Base-by-base conservation (phyloP, 2,329 filamentous ascomycete species). In the Calonectria hawksworthii region DNA sequence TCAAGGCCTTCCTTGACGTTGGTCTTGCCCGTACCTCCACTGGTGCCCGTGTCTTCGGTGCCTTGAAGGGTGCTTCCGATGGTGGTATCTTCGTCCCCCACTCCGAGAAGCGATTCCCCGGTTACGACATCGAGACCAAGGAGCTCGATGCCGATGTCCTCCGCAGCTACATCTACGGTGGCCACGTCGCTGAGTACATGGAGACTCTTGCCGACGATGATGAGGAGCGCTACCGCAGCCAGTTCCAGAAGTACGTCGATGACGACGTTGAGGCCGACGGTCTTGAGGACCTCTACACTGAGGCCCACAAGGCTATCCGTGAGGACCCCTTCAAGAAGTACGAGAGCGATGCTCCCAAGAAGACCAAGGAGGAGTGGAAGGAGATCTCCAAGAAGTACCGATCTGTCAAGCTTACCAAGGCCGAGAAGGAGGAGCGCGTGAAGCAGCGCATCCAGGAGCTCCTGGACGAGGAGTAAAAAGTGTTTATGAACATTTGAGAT, bases 131-230 rank as follows among this genome's bases (percentile, higher is more conserved):
- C 38, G 97, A 99, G 92, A 89, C 90, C 88, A 96, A 99, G 94
- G 96, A 99, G 93, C 95, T 99, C 84, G 97, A 99, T 84, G 92
- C 96, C 84, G 97, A 99, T 88, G 94, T 93, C 82, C 95, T 99
- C 86, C 96, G 96, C 92, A 98, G 96, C 92, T 99, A 99, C 94
- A 99, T 99, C 92, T 96, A 95, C 89, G 97, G 92, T 86, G 96
- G 97, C 77, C 97, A 99, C 93, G 95, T 99, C 80, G 96, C 96
- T 83, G 97, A 99, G 93, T 99, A 99, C 94, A 99, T 99, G 97
- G 97, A 99, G 94, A 97, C 94, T 75, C 95, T 99, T 80, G 97
- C 97, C 89, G 97, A 99, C 85, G 97, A 99, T 87, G 97, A 99
- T 86, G 97, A 99, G 94, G 97, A 99, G 93, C 96, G 97, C 87